Base-by-base conservation (phyloP, 176 grass and related monocot species). In the Rhynchospora tenuis region DNA sequence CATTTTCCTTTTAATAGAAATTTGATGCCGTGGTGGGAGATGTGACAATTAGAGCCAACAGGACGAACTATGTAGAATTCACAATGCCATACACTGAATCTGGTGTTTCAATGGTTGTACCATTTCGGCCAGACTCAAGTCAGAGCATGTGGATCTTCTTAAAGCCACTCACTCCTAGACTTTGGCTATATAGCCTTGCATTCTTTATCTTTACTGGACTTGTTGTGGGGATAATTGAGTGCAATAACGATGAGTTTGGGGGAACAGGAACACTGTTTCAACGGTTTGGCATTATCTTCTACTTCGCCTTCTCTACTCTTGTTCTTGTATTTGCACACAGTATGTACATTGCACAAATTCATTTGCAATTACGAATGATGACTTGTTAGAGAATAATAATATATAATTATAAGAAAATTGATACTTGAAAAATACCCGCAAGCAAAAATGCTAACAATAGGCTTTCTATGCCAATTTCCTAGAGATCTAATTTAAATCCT, bases 11-110 rank as follows among this genome's bases (percentile, higher is more conserved):
- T 31, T 70, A 33, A 54, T 61, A 91, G 90, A 89, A 80, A 0
- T 88, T 82, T 13, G 92, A 94, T 64, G 89, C 85, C 0, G 90
- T 86, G n/a, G 87, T 89, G 4, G 90, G 90, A 22, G 90, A 92
- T n/a, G 72, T 65, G 12, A 87, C 90, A 44, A 92, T 92, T 51
- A 67, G 83, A 1, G 84, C 64, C 17, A 71, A 89, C 46, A 80
- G 87, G 67, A 58, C 82, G 4, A 65, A 50, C 23, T 78, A 72
- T 59, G 90, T 79, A 7, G 87, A 87, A 17, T 92, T 92, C 84
- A 92, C 90, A 15, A 74, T 89, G 90, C 90, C 90, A 23, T 92
- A 87, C 64, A 83, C 87, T 4, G 81, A 87, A 5, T 87, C 87
- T 14, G 90, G 90, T 4, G 81, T 85, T 2, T 70, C 84, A 48